Evolutionary conservation across 2,329 filamentous ascomycete genomes (phyloP).

Genomic region (Truncatella angustata): DNA sequence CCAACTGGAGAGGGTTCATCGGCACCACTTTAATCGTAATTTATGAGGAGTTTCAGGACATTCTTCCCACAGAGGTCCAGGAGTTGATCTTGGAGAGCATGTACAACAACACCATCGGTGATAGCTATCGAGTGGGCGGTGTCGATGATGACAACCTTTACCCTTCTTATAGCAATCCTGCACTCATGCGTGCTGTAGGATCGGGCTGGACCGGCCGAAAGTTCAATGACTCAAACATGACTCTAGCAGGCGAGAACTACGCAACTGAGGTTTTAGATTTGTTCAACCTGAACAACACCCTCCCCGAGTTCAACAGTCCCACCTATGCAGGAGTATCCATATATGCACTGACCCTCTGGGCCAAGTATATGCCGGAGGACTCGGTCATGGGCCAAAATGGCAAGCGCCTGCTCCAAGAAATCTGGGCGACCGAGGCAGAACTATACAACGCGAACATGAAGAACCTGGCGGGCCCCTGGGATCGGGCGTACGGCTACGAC

Average conservation of each 20-base stretch:
- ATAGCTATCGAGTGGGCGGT: constrained; percentile 51
- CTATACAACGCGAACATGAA: constrained; percentile 49
- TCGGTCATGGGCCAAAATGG: constrained; percentile 44
- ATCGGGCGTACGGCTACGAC: constrained; percentile 52
- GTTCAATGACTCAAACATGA: constrained; percentile 48
- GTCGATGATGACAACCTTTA: constrained; percentile 52
- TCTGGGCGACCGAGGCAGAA: constrained; percentile 40
- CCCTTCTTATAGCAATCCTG: constrained; percentile 47
- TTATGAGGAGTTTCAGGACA: constrained; percentile 45
- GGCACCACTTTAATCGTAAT: constrained; percentile 48
- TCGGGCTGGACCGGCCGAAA: constrained; percentile 47
- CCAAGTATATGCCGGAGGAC: constrained; percentile 45
- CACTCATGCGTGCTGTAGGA: constrained; percentile 50
- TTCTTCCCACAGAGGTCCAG: constrained; percentile 24
- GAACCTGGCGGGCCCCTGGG: constrained; percentile 53
- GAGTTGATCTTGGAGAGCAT: constrained; percentile 42
- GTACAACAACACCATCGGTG: constrained; percentile 46
- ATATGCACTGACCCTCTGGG: constrained; percentile 47
- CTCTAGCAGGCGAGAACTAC: constrained; percentile 43
- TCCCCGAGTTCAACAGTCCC: constrained; percentile 34
- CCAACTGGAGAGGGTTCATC: constrained; percentile 54
- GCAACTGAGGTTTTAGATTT: constrained; percentile 46
- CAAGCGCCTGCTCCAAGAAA: constrained; percentile 39
- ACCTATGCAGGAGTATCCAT: constrained; percentile 54
- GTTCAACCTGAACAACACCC: constrained; percentile 45